phyloP scores from a whole-genome alignment of 192 early-diverging fungal genomes.

The Dissophora globulifera region DNA sequence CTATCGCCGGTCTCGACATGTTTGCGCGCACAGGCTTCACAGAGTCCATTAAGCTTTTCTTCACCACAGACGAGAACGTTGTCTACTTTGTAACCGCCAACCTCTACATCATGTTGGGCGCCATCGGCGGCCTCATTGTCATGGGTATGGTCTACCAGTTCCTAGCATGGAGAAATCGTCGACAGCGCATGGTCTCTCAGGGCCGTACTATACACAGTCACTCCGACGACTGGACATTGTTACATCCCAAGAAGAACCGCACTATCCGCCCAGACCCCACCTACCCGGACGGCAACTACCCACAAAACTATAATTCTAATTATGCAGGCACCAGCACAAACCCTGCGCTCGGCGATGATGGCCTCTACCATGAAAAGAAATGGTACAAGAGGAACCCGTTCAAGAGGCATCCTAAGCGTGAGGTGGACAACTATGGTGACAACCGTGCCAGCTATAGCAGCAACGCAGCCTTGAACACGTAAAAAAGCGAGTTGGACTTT shows the following conservation, averaged over 20 bases:
- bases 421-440: constrained; percentile 9
- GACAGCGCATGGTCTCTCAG: constrained; percentile 2
- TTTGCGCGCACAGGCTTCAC: constrained; percentile 38
- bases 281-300: constrained; percentile 17
- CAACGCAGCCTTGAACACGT: constrained; percentile 26
- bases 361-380: constrained; percentile 22
- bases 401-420: constrained; percentile 14
- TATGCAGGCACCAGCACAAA: background rate
- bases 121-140: constrained; percentile 14
- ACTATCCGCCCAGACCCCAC: constrained; percentile 35
- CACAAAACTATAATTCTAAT: background rate
- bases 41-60: constrained; percentile 24
- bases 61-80: constrained; percentile 11
- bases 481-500: background rate
- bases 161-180: constrained; percentile 13
- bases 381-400: constrained; percentile 36
- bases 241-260: background rate
- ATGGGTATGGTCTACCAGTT: constrained; percentile 10
- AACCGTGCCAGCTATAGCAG: constrained; percentile 29
- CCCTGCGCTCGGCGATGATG: background rate
- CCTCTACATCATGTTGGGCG: constrained; percentile 44
- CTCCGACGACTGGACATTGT: constrained; percentile 15
- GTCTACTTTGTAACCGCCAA: constrained; percentile 25
- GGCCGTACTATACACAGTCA: constrained; percentile 17
- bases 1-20: constrained; percentile 32